Conservation (phyloP, 1,139 yeast species). For the Lodderomyces elongisporus region DNA sequence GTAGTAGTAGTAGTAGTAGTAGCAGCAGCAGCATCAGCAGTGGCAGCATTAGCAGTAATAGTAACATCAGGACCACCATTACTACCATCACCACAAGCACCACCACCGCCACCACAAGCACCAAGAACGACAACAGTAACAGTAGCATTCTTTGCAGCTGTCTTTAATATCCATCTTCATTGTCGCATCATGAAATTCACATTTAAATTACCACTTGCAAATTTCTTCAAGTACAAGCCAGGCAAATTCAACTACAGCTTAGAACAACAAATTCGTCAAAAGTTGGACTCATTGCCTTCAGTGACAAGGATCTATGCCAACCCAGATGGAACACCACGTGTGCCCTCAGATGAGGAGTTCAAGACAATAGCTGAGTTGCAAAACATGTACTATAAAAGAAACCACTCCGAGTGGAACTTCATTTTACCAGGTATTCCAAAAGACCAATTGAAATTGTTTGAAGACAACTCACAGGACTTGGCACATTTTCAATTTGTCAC, state of each 20-base stretch:
- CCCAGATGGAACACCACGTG: constrained; percentile 73
- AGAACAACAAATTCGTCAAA: constrained; percentile 41
- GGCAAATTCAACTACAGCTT: constrained; percentile 38
- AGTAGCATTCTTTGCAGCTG: too few species aligned
- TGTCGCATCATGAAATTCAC: constrained; percentile 33
- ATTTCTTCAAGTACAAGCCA: constrained; percentile 34
- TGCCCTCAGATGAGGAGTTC: constrained; percentile 67
- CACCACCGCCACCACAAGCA: too few species aligned
- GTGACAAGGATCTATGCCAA: constrained; percentile 62
- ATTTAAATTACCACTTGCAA: constrained; percentile 39
- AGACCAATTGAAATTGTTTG: constrained; percentile 55
- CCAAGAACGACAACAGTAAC: too few species aligned
- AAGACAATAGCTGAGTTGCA: constrained; percentile 72
- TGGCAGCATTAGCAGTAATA: too few species aligned
- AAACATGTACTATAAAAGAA: constrained; percentile 53
- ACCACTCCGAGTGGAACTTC: constrained; percentile 59
- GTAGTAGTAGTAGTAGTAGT: too few species aligned
- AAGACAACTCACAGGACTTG: constrained; percentile 62
- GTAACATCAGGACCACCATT: too few species aligned
- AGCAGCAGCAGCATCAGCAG: too few species aligned
- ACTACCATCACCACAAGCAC: too few species aligned
- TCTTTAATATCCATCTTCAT: too few species aligned
- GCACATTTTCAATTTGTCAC: constrained; percentile 54
- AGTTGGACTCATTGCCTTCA: constrained; percentile 47
- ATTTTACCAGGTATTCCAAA: constrained; percentile 49